Base-by-base conservation (phyloP, 1,284 basidiomycete species). In the Ustilago lituana region DNA sequence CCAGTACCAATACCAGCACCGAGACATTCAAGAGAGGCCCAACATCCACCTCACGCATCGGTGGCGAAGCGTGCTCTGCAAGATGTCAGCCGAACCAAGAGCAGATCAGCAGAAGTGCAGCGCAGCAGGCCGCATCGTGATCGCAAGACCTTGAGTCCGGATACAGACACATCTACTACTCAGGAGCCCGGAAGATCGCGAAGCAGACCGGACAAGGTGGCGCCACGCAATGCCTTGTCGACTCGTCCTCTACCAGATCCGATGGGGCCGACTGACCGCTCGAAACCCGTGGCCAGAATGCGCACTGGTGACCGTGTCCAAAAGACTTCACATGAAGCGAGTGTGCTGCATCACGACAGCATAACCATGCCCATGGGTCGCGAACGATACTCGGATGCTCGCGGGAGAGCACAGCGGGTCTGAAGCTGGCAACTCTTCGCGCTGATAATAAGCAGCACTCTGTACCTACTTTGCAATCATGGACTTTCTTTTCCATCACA, bases 51-150 rank as follows among this genome's bases (percentile, higher is more conserved):
- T 1, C 15, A 36, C n/a, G 17, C 45, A n/a, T 23, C 49, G 8
- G 29, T 20, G 36, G 1, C 47, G 2, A 40, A 24, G 17, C 54
- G 45, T 17, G 14, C 14, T 17, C 36, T 46, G 23, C 54, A 46
- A 19, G 55, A 55, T 24, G n/a, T 29, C 4, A 26, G 31, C 19
- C 37, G 17, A 19, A 8, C 17, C 9, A 39, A 14, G 37, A 26
- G 24, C 11, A 51, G 41, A 36, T 19, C 47, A 11, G 3, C 31
- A 7, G 45, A 51, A 3, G 24, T 24, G 17, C 29, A 58, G 36
- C 55, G 31, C 23, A 47, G 49, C 43, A 31, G 17, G 41, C 51
- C 55, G 19, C 32, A 54, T n/a, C 58, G 46, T 14, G 41, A 46
- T 8, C 50, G 50, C 1, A 31, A 15, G 9, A 46, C 35, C 40